Conservation (phyloP, 208 protist genomes). For the Leptomonas pyrrhocoris region DNA sequence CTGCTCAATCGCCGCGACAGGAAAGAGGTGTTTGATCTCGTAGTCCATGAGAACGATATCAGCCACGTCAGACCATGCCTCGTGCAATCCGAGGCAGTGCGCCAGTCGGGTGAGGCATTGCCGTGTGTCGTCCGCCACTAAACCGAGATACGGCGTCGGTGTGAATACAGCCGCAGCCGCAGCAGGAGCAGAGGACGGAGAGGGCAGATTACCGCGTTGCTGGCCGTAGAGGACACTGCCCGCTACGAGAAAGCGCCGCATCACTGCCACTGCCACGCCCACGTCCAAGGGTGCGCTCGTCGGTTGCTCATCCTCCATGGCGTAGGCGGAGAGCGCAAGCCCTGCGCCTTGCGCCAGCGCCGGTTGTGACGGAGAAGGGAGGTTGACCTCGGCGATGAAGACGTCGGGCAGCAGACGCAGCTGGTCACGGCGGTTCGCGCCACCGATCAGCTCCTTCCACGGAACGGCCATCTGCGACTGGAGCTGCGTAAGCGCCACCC, state of each 20-base stretch:
- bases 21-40: constrained; percentile 47
- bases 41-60: constrained; percentile 66
- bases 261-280: constrained; percentile 14
- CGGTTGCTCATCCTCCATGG: constrained; percentile 19
- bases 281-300: constrained; percentile 9
- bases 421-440: constrained; percentile 24
- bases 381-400: background rate
- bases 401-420: constrained; percentile 30
- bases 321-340: constrained; percentile 19
- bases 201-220: constrained; percentile 4
- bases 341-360: background rate
- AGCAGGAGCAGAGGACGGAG: background rate
- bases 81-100: constrained; percentile 41
- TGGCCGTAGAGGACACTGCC: constrained; percentile 14
- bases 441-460: constrained; percentile 42
- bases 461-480: constrained; percentile 35
- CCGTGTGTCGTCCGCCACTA: constrained; percentile 32
- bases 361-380: background rate
- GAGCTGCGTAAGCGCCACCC: constrained; percentile 25
- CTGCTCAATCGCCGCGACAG: constrained; percentile 37
- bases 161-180: background rate
- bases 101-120: constrained; percentile 28
- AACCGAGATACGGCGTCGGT: constrained; percentile 1
- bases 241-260: constrained; percentile 34
- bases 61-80: constrained; percentile 41